These are phyloP conservation scores for Postia placenta DNA, from an alignment of 768 basidiomycete genomes.

Conservation along the genomic window DNA sequence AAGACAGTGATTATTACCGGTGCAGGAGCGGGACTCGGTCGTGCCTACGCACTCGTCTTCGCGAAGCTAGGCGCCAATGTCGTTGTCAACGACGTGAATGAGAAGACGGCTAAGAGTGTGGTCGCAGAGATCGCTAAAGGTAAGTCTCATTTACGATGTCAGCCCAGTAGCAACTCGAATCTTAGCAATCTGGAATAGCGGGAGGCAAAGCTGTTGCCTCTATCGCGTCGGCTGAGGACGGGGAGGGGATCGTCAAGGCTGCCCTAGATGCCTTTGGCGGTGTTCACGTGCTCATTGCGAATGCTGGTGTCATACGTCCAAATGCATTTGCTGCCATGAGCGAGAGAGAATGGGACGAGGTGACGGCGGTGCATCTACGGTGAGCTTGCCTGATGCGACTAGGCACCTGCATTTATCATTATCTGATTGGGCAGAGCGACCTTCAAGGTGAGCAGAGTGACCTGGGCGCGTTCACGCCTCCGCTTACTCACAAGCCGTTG, in stretches of 20 bases:
- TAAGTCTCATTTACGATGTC: too few relatives aligned
- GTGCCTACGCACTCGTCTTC: slow-evolving; percentile 89
- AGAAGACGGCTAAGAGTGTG: slow-evolving; percentile 76
- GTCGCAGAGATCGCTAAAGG: slow-evolving; percentile 84
- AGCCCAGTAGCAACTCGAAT: neutral
- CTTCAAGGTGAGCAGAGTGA: slow-evolving; percentile 55
- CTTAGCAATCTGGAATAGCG: slow-evolving; percentile 36
- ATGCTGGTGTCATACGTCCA: slow-evolving; percentile 91
- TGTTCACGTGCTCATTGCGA: slow-evolving; percentile 85
- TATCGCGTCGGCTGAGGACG: slow-evolving; percentile 87
- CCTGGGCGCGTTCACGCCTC: neutral
- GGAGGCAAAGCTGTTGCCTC: slow-evolving; percentile 86
- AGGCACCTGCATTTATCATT: neutral
- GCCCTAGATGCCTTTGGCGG: slow-evolving; percentile 84
- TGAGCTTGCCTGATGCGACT: slow-evolving; percentile 5
- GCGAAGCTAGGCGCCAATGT: slow-evolving; percentile 92
- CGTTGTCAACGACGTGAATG: slow-evolving; percentile 91
- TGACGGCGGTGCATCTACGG: slow-evolving; percentile 82
- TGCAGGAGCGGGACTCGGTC: slow-evolving; percentile 90
- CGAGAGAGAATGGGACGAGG: slow-evolving; percentile 91
- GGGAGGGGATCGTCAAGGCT: slow-evolving; percentile 80
- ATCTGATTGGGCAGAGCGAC: slow-evolving; percentile 53
- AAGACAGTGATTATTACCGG: slow-evolving; percentile 95
- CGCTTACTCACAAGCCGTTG: too few relatives aligned
- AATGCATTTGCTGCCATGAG: slow-evolving; percentile 89